Evolutionary conservation across 345 rosid genomes (phyloP), one percentile per base, ranked within the genome.

Genomic region (Eucalyptus regnans): DNA sequence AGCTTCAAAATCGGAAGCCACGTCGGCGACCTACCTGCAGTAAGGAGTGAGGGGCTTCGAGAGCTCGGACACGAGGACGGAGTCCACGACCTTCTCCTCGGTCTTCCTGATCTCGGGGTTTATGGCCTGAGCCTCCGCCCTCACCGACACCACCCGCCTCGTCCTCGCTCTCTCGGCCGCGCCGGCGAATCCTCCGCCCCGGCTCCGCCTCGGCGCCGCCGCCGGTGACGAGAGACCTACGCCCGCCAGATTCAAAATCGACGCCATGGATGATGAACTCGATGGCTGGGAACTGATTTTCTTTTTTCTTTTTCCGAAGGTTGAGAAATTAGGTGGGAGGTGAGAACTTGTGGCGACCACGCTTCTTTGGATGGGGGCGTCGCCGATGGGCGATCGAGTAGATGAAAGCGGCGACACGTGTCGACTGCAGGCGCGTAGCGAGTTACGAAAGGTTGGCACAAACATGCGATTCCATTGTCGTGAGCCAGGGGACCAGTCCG

Each of bases 41-140:
- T 96, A 96, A 50, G 99, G 93, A 64, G 97, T 96, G 87, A 96
- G 96, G 76, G 95, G 95, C 92, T 95, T 96, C 81, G 98, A 90
- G 88, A 97, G 98, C 89, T 97, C 98, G 27, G 96, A 91, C 87
- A 95, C 94, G 3, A 94, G 89, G 17, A 96, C 96, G 7, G 99
- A 88, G 90, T 96, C 98, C 86, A 96, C 99, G 12, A 97, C 99
- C 86, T 96, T 97, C 31, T 93, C 98, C 79, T 96, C 99, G n/a
- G 85, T 90, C 95, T 96, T 97, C 90, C 99, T 95, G 88, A 96
- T 93, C 64, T 93, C 96, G 2, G 95, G 96, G 88, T 97, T 97
- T 51, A 97, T 96, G 41, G 93, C 93, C 46, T 90, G 93, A 3
- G 90, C 96, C 92, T 95, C 96, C 51, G 97, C 99, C 91, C 94